Conservation (phyloP, 768 basidiomycete species). For the Termitomyces sp. region DNA sequence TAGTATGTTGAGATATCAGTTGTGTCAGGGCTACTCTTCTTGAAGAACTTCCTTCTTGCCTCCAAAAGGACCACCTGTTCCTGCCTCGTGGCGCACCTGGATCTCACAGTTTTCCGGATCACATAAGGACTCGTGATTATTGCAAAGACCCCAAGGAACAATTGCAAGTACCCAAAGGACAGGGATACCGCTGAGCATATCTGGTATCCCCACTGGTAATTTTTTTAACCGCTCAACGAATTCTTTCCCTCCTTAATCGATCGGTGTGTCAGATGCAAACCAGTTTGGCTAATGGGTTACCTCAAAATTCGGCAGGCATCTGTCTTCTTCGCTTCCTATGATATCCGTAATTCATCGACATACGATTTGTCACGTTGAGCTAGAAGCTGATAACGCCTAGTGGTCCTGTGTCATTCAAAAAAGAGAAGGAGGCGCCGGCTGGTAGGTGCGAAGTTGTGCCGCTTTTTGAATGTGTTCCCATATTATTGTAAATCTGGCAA, state of each 20-base stretch:
- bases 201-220: background rate
- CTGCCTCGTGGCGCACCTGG: background rate
- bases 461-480: background rate
- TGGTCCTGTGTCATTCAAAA: background rate
- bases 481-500: background rate
- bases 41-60: background rate
- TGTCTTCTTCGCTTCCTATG: background rate
- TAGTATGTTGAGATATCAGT: background rate
- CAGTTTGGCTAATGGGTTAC: too few species aligned
- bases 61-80: background rate
- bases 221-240: too few species aligned
- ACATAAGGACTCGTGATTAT: background rate
- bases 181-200: background rate
- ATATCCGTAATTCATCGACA: background rate
- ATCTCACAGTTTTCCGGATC: background rate
- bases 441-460: background rate
- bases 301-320: too few species aligned
- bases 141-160: background rate
- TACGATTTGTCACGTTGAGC: background rate
- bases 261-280: too few species aligned
- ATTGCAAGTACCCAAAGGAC: background rate
- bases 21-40: background rate
- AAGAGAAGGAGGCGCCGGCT: background rate
- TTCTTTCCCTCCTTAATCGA: too few species aligned
- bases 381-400: too few species aligned